A percentile compares a stretch with the other conserved stretches of the same genome.
Conservation (phyloP, 768 basidiomycete genomes). For the Termitomyces sp. region DNA sequence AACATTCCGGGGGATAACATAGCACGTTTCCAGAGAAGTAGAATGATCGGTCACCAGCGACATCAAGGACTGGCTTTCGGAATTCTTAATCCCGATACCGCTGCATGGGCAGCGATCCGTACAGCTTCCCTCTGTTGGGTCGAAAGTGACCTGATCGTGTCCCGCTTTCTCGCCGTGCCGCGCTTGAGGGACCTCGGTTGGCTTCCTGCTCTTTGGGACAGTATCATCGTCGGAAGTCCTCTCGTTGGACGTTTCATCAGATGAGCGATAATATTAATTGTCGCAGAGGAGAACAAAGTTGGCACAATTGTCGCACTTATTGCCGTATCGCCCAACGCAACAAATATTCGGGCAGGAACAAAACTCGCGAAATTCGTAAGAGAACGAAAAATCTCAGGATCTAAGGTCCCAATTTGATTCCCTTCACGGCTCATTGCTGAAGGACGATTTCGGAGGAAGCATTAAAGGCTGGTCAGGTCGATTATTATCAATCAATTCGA, state of each 20-base stretch:
- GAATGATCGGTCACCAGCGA: background rate
- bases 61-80: background rate
- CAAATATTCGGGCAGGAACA: background rate
- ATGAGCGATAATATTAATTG: background rate
- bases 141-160: background rate
- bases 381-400: background rate
- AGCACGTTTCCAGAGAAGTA: background rate
- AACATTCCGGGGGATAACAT: background rate
- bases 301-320: background rate
- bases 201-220: no score
- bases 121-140: background rate
- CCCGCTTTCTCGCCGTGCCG: background rate
- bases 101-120: background rate
- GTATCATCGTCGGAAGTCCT: background rate
- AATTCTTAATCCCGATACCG: background rate
- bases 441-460: background rate
- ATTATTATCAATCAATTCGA: background rate
- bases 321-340: background rate
- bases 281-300: background rate
- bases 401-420: background rate
- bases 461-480: background rate
- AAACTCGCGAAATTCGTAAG: background rate
- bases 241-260: background rate
- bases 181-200: no score
- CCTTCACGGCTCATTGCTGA: background rate